These are phyloP conservation scores for Microstegium vimineum DNA, from an alignment of 176 grass and related monocot genomes.

Conservation along the genomic window DNA sequence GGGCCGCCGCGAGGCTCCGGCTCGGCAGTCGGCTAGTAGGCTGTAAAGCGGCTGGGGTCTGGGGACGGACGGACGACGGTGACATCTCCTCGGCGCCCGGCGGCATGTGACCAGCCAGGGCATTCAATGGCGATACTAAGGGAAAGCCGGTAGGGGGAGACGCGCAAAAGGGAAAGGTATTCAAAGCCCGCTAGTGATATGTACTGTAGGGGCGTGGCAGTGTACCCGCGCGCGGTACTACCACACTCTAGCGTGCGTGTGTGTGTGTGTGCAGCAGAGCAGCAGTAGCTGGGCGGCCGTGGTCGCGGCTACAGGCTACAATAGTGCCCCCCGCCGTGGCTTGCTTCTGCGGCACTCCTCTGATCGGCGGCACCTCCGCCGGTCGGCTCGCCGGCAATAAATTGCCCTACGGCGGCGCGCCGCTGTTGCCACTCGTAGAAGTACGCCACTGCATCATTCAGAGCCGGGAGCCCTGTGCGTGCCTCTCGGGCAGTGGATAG, in stretches of 20 bases:
- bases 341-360: constrained; percentile 30
- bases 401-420: not conserved
- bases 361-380: not conserved
- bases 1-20: not conserved
- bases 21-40: not conserved
- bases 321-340: not conserved
- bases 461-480: not conserved
- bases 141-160: constrained; percentile 19
- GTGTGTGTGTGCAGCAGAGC: too few relatives aligned
- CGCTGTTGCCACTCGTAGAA: not conserved
- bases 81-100: constrained; percentile 23
- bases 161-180: not conserved
- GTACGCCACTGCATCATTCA: not conserved
- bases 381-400: not conserved
- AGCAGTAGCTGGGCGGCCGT: too few relatives aligned
- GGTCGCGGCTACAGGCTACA: not conserved
- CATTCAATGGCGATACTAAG: constrained; percentile 40
- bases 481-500: not conserved
- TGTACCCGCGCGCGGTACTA: not conserved
- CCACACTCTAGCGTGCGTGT: too few relatives aligned
- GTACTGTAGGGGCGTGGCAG: not conserved
- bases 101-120: constrained; percentile 11
- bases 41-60: constrained; percentile 13
- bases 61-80: not conserved
- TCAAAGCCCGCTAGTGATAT: not conserved